Evolutionary conservation across 805 yeast genomes (phyloP).

Genomic region (Pichia kluyveri): DNA sequence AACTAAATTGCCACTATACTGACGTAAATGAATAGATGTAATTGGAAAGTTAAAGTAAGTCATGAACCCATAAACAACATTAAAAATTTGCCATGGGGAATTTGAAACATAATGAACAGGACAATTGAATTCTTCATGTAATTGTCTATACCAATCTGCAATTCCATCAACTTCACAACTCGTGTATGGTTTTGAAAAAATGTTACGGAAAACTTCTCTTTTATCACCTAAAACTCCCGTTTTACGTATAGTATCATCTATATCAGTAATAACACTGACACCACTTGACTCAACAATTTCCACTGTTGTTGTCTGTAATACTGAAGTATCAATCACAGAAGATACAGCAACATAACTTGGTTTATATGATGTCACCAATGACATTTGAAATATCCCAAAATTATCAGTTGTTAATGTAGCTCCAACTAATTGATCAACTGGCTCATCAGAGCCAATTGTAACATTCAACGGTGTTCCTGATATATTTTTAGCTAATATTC

Average conservation of each 20-base stretch:
- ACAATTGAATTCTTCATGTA: constrained; percentile 34
- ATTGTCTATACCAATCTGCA: constrained; percentile 56
- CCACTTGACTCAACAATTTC: constrained; percentile 38
- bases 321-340: constrained; percentile 37
- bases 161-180: constrained; percentile 73
- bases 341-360: constrained; percentile 54
- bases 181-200: constrained; percentile 55
- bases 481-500: constrained; percentile 61
- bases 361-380: constrained; percentile 44
- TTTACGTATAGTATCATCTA: constrained; percentile 86
- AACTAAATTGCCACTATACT: constrained; percentile 74
- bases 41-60: constrained; percentile 49
- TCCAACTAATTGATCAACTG: constrained; percentile 22
- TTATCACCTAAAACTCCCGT: constrained; percentile 90
- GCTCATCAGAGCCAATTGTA: constrained; percentile 42
- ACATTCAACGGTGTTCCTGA: constrained; percentile 47
- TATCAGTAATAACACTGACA: constrained; percentile 74
- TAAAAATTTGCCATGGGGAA: constrained; percentile 85
- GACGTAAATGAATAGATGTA: constrained; percentile 83
- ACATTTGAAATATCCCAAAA: constrained; percentile 56
- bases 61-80: constrained; percentile 50
- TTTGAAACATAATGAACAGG: constrained; percentile 89
- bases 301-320: constrained; percentile 38
- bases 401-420: constrained; percentile 44
- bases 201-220: constrained; percentile 69